A percentile compares a stretch with the other conserved stretches of the same genome.
phyloP scores from a whole-genome alignment of 257 asterid species.

The Orobanche coerulescens region DNA sequence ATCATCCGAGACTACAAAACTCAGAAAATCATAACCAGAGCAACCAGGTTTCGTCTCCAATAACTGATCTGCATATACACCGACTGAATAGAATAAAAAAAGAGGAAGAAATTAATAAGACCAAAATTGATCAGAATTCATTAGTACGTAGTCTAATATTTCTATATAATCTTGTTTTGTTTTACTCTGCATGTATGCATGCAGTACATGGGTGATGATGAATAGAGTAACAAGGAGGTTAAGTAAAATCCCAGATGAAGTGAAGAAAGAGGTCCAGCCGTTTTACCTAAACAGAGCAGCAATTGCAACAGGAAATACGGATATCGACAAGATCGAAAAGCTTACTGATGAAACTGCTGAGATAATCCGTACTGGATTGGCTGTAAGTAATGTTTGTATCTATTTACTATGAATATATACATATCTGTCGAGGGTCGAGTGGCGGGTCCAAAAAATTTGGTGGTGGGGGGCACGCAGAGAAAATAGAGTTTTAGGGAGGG shows the following conservation, averaged over 20 bases:
- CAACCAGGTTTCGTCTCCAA: slow-evolving; percentile 46
- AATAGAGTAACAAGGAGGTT: slow-evolving; percentile 81
- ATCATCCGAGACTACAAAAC: slow-evolving; percentile 60
- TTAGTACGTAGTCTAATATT: neutral
- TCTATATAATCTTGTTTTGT: neutral
- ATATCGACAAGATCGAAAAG: slow-evolving; percentile 51
- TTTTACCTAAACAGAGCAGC: slow-evolving; percentile 54
- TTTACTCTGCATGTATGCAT: slow-evolving; percentile 32
- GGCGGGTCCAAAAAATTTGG: no score
- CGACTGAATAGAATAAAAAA: neutral
- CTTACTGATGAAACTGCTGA: slow-evolving; percentile 55
- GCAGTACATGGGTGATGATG: slow-evolving; percentile 81
- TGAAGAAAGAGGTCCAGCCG: slow-evolving; percentile 57
- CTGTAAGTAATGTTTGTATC: no score
- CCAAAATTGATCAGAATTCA: neutral
- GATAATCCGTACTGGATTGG: slow-evolving; percentile 51
- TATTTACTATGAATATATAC: no score
- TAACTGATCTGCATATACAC: neutral
- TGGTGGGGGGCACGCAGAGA: no score
- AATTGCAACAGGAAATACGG: slow-evolving; percentile 36
- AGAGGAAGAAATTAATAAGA: neutral
- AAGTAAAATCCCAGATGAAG: slow-evolving; percentile 72
- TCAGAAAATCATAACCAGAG: slow-evolving; percentile 53
- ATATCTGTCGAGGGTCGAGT: no score
- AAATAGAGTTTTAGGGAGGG: no score